Evolutionary conservation across 805 yeast species (phyloP), one percentile per base, ranked within the genome.

Genomic region (Cyberlindnera misumaiensis): DNA sequence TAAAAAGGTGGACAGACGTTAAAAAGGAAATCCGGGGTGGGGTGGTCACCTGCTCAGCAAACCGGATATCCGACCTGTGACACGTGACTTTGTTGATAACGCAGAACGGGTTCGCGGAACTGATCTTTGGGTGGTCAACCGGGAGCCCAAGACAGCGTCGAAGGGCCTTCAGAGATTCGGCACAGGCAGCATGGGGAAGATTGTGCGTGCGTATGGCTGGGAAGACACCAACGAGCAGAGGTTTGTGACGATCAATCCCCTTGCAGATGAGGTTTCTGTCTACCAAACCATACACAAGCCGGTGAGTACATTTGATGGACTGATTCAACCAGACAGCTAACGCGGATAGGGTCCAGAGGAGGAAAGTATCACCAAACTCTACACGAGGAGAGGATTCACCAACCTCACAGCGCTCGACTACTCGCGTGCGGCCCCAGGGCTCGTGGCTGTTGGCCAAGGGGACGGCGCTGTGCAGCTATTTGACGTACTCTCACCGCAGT

Each of bases 231-330:
- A 39, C 1, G 45, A 48, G 8, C 54, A 55, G 41, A 42, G 46
- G 2, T 53, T 51, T 25, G 41, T 55, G 25, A 46, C 58, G 4
- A 52, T 55, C 27, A 81, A 77, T 46, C 93, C 95, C 2, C 70
- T 84, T 22, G 80, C 94, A 3, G 96, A 88, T 55, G 90, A 83
- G 48, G 80, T 86, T 3, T 63, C 81, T 0, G 66, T 84, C 10
- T 81, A 80, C 51, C 74, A 72, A 45, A 77, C 83, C 0, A 40
- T 41, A 15, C 63, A 71, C 45, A 64, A 65, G 25, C 53, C 55
- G 11, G 52, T 38, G 28, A 47, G 53, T 45, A 16, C 7, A 5
- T 17, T 12, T 24, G 28, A 25, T 7, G 6, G 15, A 22, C 5
- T 13, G 16, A 28, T 7, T 13, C 8, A 20, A 20, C 8, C 24